Conservation (phyloP, 1,284 basidiomycete species). For the Volvariella surrecta region DNA sequence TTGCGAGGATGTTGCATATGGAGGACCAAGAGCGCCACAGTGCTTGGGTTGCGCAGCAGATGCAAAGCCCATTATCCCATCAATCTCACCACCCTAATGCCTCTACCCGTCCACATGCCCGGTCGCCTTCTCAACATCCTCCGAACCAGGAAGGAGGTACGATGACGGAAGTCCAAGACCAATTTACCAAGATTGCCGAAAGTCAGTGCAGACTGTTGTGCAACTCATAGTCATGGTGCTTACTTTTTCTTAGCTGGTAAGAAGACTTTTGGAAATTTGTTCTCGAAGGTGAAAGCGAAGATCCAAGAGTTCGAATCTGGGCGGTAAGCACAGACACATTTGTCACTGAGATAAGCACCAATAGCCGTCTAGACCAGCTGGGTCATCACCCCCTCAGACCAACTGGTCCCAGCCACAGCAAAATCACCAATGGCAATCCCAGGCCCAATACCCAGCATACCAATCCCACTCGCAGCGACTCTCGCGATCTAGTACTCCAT, state of each 20-base stretch:
- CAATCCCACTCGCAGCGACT: conserved; percentile 7
- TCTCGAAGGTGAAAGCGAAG: conserved; percentile 72
- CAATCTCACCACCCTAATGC: conserved; percentile 22
- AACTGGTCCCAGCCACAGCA: background rate
- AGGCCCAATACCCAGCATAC: conserved; percentile 11
- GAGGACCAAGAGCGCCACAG: conserved; percentile 49
- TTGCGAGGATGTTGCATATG: conserved; percentile 59
- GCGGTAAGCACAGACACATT: conserved; percentile 12
- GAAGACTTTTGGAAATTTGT: conserved; percentile 62
- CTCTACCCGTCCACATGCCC: conserved; percentile 13
- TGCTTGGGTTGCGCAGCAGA: conserved; percentile 21
- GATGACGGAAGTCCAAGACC: conserved; percentile 63
- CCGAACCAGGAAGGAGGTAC: conserved; percentile 30
- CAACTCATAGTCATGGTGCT: background rate
- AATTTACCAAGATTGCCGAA: conserved; percentile 67
- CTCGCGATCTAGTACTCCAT: conserved; percentile 6
- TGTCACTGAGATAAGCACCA: background rate
- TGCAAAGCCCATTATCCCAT: conserved; percentile 16
- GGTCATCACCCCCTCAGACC: background rate
- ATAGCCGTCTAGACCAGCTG: background rate
- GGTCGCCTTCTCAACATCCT: conserved; percentile 10
- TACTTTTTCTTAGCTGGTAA: conserved; percentile 46
- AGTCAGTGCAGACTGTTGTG: conserved; percentile 32
- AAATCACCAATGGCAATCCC: conserved; percentile 2
- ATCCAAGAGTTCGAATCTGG: conserved; percentile 67